Conservation (phyloP, 1,284 basidiomycete species). For the Microbotryum lychnidis-dioicae region DNA sequence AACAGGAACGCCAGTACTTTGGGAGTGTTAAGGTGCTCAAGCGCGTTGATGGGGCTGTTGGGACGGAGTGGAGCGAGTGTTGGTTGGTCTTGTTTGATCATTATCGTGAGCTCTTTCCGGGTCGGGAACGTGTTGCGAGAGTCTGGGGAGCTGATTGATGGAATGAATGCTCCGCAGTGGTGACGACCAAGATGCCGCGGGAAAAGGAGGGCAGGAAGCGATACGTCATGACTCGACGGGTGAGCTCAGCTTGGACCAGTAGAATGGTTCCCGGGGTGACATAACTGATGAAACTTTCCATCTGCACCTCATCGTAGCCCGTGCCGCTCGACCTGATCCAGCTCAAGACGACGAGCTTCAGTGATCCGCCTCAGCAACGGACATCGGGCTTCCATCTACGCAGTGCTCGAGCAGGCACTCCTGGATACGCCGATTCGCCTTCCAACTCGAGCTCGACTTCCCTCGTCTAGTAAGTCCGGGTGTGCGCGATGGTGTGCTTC, state of each 20-base stretch:
- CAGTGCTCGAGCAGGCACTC: conserved; percentile 5
- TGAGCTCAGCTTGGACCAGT: conserved; percentile 41
- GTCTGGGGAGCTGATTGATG: too few species aligned
- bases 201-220: conserved; percentile 61
- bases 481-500: conserved; percentile 2
- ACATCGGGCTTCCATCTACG: conserved; percentile 30
- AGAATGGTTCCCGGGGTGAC: too few species aligned
- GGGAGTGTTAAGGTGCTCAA: conserved; percentile 70
- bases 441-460: neutral
- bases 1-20: conserved; percentile 64
- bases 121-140: too few species aligned
- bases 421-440: neutral
- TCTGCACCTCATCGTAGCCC: conserved; percentile 48
- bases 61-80: conserved; percentile 68
- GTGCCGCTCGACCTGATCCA: conserved; percentile 68
- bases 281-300: neutral
- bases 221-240: conserved; percentile 60
- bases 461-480: neutral
- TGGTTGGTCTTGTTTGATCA: conserved; percentile 86
- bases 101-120: conserved; percentile 55
- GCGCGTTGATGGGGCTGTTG: conserved; percentile 60
- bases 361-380: conserved; percentile 49
- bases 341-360: conserved; percentile 69
- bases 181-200: conserved; percentile 62
- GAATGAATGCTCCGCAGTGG: conserved; percentile 49